Base-by-base conservation (phyloP, 1,284 basidiomycete genomes). In the Leccinum variabile region DNA sequence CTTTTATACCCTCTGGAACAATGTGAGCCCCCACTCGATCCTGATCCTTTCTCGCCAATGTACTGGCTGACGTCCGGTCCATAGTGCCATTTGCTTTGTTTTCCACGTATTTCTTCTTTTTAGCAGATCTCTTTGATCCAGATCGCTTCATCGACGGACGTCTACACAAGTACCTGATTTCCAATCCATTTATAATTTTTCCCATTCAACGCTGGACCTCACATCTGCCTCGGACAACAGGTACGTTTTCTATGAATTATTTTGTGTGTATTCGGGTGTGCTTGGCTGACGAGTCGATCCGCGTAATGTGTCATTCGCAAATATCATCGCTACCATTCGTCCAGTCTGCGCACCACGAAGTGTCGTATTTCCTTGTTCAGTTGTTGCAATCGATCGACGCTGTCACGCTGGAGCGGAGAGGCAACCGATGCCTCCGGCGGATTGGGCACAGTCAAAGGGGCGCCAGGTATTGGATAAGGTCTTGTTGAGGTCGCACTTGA, bases 121-220 rank as follows among this genome's bases (percentile, higher is more conserved):
- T 32, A 81, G 77, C 80, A 28, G 65, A 75, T 10, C 62, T 75
- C 25, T 86, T 84, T 65, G 82, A 84, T 64, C 84, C 83, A 0
- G 78, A 84, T 60, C 74, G 84, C 1, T 84, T 81, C 75, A 63
- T 84, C 3, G 83, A 84, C 62, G 75, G 60, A 28, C 71, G 73
- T 28, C 59, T 70, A 1, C 69, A 71, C 46, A 72, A 60, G 54
- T 73, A 75, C 49, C 62, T 69, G 16, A 65, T 58, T 0, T 62
- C 70, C 1, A 70, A 73, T 54, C 70, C 81, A 1, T 81, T 79
- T 72, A 80, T 82, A 54, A 82, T 83, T 66, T 66, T 81, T 1
- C 81, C 81, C 82, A 0, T 83, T 82, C 70, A 82, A 81, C 60
- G 81, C 79, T 2, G 81, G 80, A 1, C 80, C 81, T 11, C 74